Evolutionary conservation across 768 basidiomycete species (phyloP), one percentile per base, ranked within the genome.

Genomic region (Strobilomyces dryophilus): DNA sequence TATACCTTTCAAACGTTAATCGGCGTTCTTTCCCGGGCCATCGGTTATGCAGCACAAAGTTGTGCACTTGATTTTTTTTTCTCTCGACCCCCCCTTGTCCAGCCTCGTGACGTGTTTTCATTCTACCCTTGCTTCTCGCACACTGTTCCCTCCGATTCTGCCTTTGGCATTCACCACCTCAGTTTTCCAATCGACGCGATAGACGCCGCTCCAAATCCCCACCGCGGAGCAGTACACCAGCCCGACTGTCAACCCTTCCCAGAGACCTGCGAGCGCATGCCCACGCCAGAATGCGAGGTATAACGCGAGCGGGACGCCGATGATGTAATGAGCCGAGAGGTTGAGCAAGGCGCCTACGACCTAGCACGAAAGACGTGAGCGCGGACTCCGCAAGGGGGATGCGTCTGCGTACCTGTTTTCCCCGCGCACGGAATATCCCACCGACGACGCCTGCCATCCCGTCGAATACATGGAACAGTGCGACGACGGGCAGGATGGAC

Each of bases 391-490:
- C 27, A 27, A 8, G 8, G 27, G n/a, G 11, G 8, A 44, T 17
- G 7, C 14, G 11, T 45, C 7, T 24, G 20, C 51, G 66, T 48
- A 74, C 84, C 71, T 89, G 89, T 68, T 86, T 89, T 18, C 94
- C 94, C 36, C 83, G 74, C 0, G 94, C 87, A 41, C 95, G 79
- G 49, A 98, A 76, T 55, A 97, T 81, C 3, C 94, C 94, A 8
- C 77, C 79, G 0, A 82, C 77, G 6, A 93, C 80, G 0, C 79
- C 84, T 3, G 78, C 66, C 11, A 83, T 74, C 1, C 85, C 90
- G 61, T 99, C 95, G 52, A 94, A 87, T 4, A 95, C 82, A 68
- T 97, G 89, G 75, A 85, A 89, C 24, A 89, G 73, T 8, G 85
- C 82, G 5, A 95, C 82, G 8, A 89, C 73, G 0, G 90, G 89